phyloP scores from a whole-genome alignment of 2,329 filamentous ascomycete genomes.

The Penicillium glabrum region DNA sequence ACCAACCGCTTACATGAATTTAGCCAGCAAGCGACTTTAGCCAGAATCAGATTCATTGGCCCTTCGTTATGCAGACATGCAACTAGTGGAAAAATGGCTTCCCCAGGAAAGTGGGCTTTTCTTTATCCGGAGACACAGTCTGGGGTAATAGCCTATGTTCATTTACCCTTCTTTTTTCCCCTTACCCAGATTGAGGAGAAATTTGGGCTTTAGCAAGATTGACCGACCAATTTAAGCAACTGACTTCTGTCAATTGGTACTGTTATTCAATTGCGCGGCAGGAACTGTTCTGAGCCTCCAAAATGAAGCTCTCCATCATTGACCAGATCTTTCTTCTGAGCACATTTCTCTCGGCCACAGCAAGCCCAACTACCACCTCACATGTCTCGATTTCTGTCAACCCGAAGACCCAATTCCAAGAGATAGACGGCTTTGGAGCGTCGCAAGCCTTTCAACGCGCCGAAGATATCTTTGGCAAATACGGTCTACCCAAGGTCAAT shows the following conservation, averaged over 20 bases:
- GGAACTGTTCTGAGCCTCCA: not conserved
- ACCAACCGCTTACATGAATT: not conserved
- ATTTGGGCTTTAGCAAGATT: not conserved
- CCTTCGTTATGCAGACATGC: too few relatives aligned
- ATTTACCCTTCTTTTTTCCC: not conserved
- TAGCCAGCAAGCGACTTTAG: not conserved
- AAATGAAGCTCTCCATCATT: not conserved
- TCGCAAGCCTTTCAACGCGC: conserved; percentile 1
- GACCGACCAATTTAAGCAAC: not conserved
- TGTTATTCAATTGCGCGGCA: not conserved
- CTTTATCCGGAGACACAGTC: not conserved
- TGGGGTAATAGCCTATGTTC: not conserved
- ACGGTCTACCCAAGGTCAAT: not conserved
- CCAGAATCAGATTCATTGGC: not conserved
- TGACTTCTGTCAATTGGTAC: not conserved
- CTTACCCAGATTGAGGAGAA: not conserved
- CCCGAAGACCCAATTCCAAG: not conserved
- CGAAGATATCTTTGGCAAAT: not conserved
- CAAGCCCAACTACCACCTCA: not conserved
- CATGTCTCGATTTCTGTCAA: not conserved
- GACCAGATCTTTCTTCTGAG: not conserved
- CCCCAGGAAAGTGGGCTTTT: not conserved
- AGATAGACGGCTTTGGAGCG: not conserved
- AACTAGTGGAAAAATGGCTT: too few relatives aligned
- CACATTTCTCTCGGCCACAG: not conserved